Base-by-base conservation (phyloP, 1,284 basidiomycete genomes). In the Xerocomus nothofagi region DNA sequence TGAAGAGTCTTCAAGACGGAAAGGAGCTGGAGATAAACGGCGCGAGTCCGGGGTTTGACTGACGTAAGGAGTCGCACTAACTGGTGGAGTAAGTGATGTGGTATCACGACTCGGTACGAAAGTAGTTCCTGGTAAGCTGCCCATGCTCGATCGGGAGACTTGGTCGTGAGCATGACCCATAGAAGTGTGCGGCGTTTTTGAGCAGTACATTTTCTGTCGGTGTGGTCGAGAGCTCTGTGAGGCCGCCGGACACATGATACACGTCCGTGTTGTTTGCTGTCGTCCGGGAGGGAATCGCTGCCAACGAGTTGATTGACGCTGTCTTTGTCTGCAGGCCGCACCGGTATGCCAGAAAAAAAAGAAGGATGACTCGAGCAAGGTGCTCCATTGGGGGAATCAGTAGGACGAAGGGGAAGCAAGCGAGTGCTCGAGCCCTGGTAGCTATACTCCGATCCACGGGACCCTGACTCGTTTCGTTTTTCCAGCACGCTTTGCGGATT, bases 1-100 rank as follows among this genome's bases (percentile, higher is more conserved):
- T 77, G 78, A 34, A 89, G 69, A 29, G 73, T 75, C 36, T 75
- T 76, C 51, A 89, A 59, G 14, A 88, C 78, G 21, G 83, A 77
- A 26, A 88, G 71, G 1, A 90, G 73, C 15, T 79, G 81, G 9
- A 83, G 73, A 63, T 84, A 87, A 40, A 78, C 67, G 4, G 67
- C 65, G 39, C 82, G 80, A 3, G 82, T 84, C 54, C 78, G 81
- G 17, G 82, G 79, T 30, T 71, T 71, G 50, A 73, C 65, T 39
- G 69, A 62, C 1, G 79, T 71, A 31, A 89, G 69, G 33, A 83
- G 73, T 23, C 80, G 79, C 21, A 73, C 73, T 42, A 89, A 68
- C 23, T 78, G 76, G 55, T 86, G 84, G 23, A 89, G 77, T 49
- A 79, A 73, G 36, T 71, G 63, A 55, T 71, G 72, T n/a, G 79